A percentile compares a stretch with the other conserved stretches of the same genome.
Conservation (phyloP, 176 grass and related monocot genomes). For the Zizania latifolia region DNA sequence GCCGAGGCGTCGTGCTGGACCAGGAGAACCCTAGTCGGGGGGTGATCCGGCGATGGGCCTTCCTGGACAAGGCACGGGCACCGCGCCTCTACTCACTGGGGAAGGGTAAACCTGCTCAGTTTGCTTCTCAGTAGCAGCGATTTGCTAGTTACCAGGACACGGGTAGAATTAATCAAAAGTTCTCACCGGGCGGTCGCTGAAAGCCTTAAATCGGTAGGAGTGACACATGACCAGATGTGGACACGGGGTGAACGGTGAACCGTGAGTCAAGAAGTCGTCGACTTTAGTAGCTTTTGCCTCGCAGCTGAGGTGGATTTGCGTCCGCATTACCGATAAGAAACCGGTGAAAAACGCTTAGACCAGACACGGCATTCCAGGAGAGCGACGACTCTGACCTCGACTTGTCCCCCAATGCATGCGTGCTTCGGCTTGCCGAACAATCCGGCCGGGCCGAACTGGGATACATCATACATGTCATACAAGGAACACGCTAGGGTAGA, state of each 20-base stretch:
- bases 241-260: too few species aligned
- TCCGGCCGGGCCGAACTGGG: too few species aligned
- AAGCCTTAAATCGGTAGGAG: too few species aligned
- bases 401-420: slow-evolving; percentile 4
- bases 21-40: slow-evolving; percentile 22
- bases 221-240: too few species aligned
- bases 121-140: not conserved
- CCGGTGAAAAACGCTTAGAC: too few species aligned
- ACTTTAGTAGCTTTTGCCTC: not conserved
- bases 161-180: not conserved
- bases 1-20: not conserved
- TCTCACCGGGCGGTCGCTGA: too few species aligned
- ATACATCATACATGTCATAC: too few species aligned
- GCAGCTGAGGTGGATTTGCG: too few species aligned
- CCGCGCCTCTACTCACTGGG: not conserved
- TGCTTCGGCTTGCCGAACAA: slow-evolving; percentile 30
- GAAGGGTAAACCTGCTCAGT: slow-evolving; percentile 12
- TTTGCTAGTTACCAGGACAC: not conserved
- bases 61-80: slow-evolving; percentile 27
- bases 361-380: not conserved
- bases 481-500: too few species aligned
- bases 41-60: slow-evolving; percentile 11
- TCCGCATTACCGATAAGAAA: too few species aligned
- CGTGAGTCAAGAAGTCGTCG: not conserved
- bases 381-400: not conserved